Evolutionary conservation across 2,329 filamentous ascomycete species (phyloP).

Genomic region (Venturia oleaginea): DNA sequence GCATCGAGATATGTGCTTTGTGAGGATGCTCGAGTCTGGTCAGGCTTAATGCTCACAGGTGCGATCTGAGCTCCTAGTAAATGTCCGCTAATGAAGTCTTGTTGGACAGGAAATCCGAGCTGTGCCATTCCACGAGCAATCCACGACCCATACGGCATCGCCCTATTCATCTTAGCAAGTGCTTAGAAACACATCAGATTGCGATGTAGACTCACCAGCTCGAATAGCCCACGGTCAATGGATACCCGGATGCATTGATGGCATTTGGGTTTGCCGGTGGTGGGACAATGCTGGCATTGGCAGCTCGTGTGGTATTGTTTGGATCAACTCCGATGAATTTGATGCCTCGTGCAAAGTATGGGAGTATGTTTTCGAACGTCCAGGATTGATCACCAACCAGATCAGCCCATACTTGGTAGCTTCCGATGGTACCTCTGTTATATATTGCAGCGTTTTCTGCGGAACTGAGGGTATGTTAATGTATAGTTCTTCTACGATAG

Average conservation of each 20-base stretch:
- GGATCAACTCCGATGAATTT: constrained; percentile 22
- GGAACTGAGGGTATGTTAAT: neutral
- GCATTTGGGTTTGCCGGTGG: constrained; percentile 16
- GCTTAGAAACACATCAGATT: no score
- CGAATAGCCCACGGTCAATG: constrained; percentile 11
- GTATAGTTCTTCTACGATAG: neutral
- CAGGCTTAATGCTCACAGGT: neutral
- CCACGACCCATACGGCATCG: constrained; percentile 8
- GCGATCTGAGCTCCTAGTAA: constrained; percentile 2
- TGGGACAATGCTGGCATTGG: constrained; percentile 19
- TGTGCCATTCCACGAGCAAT: constrained; percentile 3
- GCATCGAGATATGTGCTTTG: neutral
- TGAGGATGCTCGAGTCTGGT: constrained; percentile 9
- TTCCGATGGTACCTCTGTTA: constrained; percentile 8
- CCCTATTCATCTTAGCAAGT: no score
- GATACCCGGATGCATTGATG: constrained; percentile 1
- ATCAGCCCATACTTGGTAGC: constrained; percentile 22
- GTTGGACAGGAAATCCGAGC: neutral
- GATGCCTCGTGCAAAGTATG: constrained; percentile 23
- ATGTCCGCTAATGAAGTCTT: constrained; percentile 9
- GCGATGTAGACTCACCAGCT: no score
- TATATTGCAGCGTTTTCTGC: constrained; percentile 11
- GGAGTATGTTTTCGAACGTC: constrained; percentile 22
- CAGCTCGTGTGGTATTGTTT: constrained; percentile 19
- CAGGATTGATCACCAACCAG: constrained; percentile 24